These are phyloP conservation scores for Mortierella sp. DNA, from an alignment of 371 early-diverging fungal genomes.

Conservation along the genomic window DNA sequence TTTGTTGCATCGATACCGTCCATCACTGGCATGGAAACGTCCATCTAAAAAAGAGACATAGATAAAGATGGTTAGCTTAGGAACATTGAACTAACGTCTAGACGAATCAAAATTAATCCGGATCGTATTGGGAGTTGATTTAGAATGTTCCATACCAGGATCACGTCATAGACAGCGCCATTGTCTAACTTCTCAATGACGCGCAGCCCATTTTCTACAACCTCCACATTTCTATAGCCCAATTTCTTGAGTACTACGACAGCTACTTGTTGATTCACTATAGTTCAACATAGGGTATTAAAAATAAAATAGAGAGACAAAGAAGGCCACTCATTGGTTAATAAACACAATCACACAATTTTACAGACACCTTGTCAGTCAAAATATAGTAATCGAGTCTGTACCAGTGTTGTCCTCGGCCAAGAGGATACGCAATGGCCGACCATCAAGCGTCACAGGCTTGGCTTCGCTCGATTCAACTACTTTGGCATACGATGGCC, in stretches of 20 bases:
- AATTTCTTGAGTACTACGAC: constrained; percentile 64
- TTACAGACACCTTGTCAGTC: background rate
- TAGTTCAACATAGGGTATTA: background rate
- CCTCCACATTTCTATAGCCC: constrained; percentile 63
- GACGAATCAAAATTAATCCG: too few relatives aligned
- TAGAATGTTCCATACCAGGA: constrained; percentile 5
- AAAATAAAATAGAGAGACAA: too few relatives aligned
- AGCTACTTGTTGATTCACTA: constrained; percentile 71
- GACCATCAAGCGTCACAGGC: constrained; percentile 28
- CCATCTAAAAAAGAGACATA: background rate
- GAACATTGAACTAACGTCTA: too few relatives aligned
- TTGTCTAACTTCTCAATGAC: constrained; percentile 51
- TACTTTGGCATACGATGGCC: constrained; percentile 42
- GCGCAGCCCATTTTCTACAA: constrained; percentile 66
- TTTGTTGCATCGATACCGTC: constrained; percentile 3
- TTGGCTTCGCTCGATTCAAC: constrained; percentile 27
- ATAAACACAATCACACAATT: background rate
- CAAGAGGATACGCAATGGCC: constrained; percentile 44
- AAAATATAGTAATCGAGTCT: background rate
- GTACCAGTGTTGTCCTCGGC: constrained; percentile 47
- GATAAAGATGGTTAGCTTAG: background rate
- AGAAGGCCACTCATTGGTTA: background rate
- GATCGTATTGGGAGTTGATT: too few relatives aligned
- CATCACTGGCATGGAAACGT: constrained; percentile 5
- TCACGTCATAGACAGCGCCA: constrained; percentile 38